Percentiles rank a stretch among this genome's conserved stretches.
These are phyloP conservation scores for Xenoacremonium recifei DNA, from an alignment of 2,329 filamentous ascomycete species.

Conservation along the genomic window DNA sequence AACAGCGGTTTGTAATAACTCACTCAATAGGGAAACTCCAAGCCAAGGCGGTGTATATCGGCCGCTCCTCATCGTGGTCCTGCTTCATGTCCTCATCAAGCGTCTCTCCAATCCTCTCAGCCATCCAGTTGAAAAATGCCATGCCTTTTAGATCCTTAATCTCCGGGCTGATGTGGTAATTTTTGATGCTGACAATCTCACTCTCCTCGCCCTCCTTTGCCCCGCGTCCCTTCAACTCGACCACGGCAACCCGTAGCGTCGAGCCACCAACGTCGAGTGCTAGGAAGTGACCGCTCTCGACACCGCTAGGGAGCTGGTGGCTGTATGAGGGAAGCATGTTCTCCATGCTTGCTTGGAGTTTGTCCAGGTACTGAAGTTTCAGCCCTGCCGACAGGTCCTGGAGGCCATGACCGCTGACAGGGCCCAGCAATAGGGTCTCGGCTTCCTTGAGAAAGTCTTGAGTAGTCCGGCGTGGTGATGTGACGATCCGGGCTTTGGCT, in stretches of 20 bases:
- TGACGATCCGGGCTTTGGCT: conserved; percentile 18
- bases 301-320: conserved; percentile 60
- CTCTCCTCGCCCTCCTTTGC: conserved; percentile 38
- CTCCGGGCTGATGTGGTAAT: conserved; percentile 54
- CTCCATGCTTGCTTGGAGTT: conserved; percentile 49
- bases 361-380: conserved; percentile 54
- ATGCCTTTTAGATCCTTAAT: conserved; percentile 58
- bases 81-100: conserved; percentile 44
- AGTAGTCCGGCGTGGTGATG: conserved; percentile 27
- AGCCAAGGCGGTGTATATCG: conserved; percentile 59
- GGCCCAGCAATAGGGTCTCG: conserved; percentile 50
- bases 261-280: conserved; percentile 69
- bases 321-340: conserved; percentile 68
- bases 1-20: conserved; percentile 27
- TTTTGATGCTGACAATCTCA: conserved; percentile 53
- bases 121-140: conserved; percentile 69
- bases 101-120: conserved; percentile 56
- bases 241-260: conserved; percentile 63
- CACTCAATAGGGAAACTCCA: conserved; percentile 73
- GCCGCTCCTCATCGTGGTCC: conserved; percentile 35
- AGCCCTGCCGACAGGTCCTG: conserved; percentile 47
- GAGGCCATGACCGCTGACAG: conserved; percentile 45
- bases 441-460: conserved; percentile 57
- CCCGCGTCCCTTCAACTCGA: conserved; percentile 53
- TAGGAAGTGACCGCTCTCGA: conserved; percentile 58